These are phyloP conservation scores for Cucumis cinereus DNA, from an alignment of 306 rosid species.

Conservation along the genomic window DNA sequence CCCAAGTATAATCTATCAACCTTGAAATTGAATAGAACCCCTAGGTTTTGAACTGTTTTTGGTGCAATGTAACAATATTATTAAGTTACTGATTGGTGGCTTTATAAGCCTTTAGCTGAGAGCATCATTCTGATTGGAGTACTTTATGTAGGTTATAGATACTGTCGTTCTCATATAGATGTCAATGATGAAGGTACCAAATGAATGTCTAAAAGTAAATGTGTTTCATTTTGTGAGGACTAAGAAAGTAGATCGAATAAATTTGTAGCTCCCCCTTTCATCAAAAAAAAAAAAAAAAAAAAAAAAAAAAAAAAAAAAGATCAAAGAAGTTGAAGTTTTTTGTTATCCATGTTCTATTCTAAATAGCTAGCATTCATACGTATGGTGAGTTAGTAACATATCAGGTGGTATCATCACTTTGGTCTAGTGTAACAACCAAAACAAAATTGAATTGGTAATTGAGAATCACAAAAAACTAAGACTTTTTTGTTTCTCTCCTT, in stretches of 20 bases:
- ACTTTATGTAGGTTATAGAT: constrained; percentile 1
- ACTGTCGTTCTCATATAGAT: not conserved
- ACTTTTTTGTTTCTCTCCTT: too few relatives aligned
- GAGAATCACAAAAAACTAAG: too few relatives aligned
- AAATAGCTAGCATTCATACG: not conserved
- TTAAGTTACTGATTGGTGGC: not conserved
- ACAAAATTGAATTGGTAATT: too few relatives aligned
- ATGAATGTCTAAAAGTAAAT: not conserved
- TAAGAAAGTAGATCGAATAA: not conserved
- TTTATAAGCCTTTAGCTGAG: not conserved
- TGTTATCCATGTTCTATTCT: not conserved
- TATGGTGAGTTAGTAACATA: not conserved
- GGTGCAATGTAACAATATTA: not conserved
- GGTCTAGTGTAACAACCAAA: not conserved
- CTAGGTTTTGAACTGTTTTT: not conserved
- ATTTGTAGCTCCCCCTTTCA: not conserved
- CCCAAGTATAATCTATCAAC: not conserved
- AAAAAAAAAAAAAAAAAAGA: not conserved
- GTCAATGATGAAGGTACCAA: not conserved
- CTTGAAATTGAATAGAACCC: not conserved
- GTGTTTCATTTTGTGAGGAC: not conserved
- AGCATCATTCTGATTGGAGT: constrained; percentile 4
- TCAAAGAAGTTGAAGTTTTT: not conserved
- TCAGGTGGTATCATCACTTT: not conserved
- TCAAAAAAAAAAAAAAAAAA: too few relatives aligned